Percentiles rank a stretch among this genome's conserved stretches.
Evolutionary conservation across 2,329 filamentous ascomycete species (phyloP).

Genomic region (Penicillium paneum): DNA sequence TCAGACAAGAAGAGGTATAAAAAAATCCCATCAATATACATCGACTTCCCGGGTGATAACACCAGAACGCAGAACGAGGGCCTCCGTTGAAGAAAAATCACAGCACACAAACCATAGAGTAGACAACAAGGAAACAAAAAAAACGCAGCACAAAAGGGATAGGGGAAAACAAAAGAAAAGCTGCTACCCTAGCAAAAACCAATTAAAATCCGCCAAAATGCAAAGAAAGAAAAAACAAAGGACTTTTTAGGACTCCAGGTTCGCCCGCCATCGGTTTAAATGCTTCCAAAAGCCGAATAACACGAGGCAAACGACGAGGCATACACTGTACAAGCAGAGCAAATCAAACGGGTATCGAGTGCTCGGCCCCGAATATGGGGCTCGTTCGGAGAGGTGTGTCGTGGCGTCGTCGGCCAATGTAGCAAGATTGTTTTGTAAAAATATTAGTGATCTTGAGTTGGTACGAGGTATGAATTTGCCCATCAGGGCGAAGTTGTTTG

Average conservation of each 20-base stretch:
- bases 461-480: background rate
- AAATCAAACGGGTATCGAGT: constrained; percentile 32
- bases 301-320: constrained; percentile 23
- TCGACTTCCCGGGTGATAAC: constrained; percentile 15
- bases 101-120: constrained; percentile 4
- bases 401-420: constrained; percentile 11
- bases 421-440: constrained; percentile 5
- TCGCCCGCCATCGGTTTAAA: constrained; percentile 23
- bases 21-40: constrained; percentile 28
- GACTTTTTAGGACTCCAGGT: constrained; percentile 28
- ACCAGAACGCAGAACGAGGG: constrained; percentile 14
- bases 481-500: background rate
- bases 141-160: constrained; percentile 1
- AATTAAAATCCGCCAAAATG: constrained; percentile 20
- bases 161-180: constrained; percentile 7
- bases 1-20: constrained; percentile 22
- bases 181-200: constrained; percentile 3
- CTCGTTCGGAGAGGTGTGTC: constrained; percentile 17
- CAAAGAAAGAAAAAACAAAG: constrained; percentile 11
- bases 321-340: constrained; percentile 26
- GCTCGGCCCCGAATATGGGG: constrained; percentile 18
- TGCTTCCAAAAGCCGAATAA: constrained; percentile 17
- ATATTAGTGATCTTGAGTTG: constrained; percentile 7
- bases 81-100: constrained; percentile 16
- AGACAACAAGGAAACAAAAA: background rate